A percentile compares a stretch with the other conserved stretches of the same genome.
Evolutionary conservation across 805 yeast species (phyloP).

Genomic region (Torulaspora quercuum): DNA sequence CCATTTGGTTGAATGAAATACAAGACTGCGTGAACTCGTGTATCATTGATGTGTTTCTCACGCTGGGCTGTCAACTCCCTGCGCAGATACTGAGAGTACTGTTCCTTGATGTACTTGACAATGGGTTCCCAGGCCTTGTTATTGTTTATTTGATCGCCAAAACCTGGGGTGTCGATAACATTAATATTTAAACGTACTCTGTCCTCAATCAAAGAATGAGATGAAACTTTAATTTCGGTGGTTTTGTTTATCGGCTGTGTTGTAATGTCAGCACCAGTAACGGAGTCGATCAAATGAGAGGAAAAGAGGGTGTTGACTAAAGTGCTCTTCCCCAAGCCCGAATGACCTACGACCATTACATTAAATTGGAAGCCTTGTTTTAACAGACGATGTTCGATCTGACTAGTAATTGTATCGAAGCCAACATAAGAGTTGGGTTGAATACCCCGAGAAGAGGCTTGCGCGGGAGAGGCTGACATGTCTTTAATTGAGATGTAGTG

Average conservation of each 20-base stretch:
- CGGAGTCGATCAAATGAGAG: constrained; percentile 66
- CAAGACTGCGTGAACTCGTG: constrained; percentile 90
- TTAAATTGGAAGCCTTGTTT: constrained; percentile 94
- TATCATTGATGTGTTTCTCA: constrained; percentile 74
- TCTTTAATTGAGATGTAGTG: constrained; percentile 7
- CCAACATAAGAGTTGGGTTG: constrained; percentile 84
- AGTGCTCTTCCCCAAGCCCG: constrained; percentile 94
- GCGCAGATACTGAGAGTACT: constrained; percentile 85
- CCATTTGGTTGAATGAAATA: constrained; percentile 89
- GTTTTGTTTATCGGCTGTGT: constrained; percentile 79
- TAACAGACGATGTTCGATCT: constrained; percentile 86
- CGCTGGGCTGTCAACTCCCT: constrained; percentile 93
- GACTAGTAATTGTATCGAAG: constrained; percentile 92
- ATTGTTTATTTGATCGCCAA: constrained; percentile 94
- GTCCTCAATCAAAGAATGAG: constrained; percentile 76
- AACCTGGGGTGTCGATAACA: constrained; percentile 95
- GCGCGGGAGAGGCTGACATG: constrained; percentile 11
- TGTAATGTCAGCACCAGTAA: constrained; percentile 61
- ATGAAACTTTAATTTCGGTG: constrained; percentile 70
- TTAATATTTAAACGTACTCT: constrained; percentile 82
- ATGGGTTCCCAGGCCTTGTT: constrained; percentile 97
- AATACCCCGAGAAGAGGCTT: constrained; percentile 9
- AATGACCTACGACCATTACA: constrained; percentile 87
- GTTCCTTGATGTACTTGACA: constrained; percentile 90
- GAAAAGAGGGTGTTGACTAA: constrained; percentile 87